These are phyloP conservation scores for Capsella bursapastoris DNA, from an alignment of 345 rosid species.

Conservation along the genomic window DNA sequence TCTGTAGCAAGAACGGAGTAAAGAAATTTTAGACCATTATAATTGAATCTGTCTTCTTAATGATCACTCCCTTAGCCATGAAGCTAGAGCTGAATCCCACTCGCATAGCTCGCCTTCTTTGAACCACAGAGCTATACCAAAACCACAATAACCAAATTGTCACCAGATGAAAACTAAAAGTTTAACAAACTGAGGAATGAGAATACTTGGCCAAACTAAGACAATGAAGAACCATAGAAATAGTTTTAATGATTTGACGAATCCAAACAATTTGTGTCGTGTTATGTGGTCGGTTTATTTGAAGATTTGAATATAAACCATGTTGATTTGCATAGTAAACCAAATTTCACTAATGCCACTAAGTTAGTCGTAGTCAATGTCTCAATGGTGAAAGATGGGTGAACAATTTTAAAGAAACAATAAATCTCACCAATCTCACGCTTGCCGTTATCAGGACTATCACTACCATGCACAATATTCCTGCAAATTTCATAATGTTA, in stretches of 20 bases:
- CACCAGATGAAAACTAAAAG: not conserved
- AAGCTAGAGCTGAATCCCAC: conserved; percentile 81
- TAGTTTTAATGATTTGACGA: not conserved
- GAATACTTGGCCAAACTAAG: not conserved
- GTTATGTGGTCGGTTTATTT: not conserved
- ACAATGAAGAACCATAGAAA: not conserved
- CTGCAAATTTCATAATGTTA: conserved; percentile 52
- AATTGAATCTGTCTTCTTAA: conserved; percentile 1
- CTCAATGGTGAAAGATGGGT: not conserved
- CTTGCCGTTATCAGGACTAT: conserved; percentile 93
- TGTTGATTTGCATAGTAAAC: not conserved
- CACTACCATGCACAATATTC: conserved; percentile 96
- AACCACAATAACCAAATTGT: conserved; percentile 20
- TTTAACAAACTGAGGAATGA: not conserved
- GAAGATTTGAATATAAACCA: not conserved
- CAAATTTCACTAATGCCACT: not conserved
- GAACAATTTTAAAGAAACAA: not conserved
- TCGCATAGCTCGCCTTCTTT: conserved; percentile 81
- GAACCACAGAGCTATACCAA: conserved; percentile 76
- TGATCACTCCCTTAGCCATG: conserved; percentile 75
- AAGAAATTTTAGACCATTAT: not conserved
- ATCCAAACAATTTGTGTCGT: not conserved
- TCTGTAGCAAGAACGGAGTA: conserved; percentile 24
- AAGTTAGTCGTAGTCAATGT: not conserved
- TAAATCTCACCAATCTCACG: conserved; percentile 76